phyloP scores from a whole-genome alignment of 2,329 filamentous ascomycete species.

The Arthrobotrys sinensis region DNA sequence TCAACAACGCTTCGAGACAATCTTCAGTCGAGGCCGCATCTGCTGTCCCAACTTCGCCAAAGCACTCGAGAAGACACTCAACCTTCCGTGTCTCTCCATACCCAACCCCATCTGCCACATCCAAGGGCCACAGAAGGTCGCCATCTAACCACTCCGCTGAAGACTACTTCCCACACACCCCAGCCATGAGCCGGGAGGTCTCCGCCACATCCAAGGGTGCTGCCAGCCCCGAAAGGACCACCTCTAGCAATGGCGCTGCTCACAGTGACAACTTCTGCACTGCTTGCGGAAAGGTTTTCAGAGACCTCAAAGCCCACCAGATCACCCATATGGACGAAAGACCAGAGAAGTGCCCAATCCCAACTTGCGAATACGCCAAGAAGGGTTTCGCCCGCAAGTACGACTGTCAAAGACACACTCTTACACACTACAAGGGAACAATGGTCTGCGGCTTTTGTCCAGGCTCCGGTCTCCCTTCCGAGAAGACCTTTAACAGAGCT shows the following conservation, averaged over 20 bases:
- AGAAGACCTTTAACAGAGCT: constrained; percentile 95
- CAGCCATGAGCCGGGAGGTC: constrained; percentile 49
- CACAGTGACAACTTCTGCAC: constrained; percentile 64
- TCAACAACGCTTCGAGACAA: constrained; percentile 58
- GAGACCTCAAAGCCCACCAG: constrained; percentile 80
- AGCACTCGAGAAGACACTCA: constrained; percentile 55
- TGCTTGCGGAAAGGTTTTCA: constrained; percentile 64
- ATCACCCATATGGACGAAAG: constrained; percentile 91
- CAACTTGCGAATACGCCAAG: constrained; percentile 89
- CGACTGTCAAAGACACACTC: constrained; percentile 93
- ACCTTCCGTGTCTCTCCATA: constrained; percentile 57
- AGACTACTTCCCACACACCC: constrained; percentile 58
- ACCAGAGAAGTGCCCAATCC: constrained; percentile 93
- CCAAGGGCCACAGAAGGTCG: constrained; percentile 54
- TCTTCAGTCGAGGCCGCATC: constrained; percentile 49
- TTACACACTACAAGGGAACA: constrained; percentile 96
- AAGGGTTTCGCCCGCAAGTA: constrained; percentile 97
- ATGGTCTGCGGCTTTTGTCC: constrained; percentile 98
- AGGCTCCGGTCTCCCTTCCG: constrained; percentile 86
- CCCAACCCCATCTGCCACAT: constrained; percentile 51
- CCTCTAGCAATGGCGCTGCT: constrained; percentile 55
- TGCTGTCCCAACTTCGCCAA: constrained; percentile 53
- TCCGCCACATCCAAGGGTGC: constrained; percentile 47
- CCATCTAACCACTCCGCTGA: constrained; percentile 49
- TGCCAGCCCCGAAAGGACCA: constrained; percentile 46